Evolutionary conservation across 148 eudicot genomes (phyloP).

Genomic region (Camellia granthamiana): DNA sequence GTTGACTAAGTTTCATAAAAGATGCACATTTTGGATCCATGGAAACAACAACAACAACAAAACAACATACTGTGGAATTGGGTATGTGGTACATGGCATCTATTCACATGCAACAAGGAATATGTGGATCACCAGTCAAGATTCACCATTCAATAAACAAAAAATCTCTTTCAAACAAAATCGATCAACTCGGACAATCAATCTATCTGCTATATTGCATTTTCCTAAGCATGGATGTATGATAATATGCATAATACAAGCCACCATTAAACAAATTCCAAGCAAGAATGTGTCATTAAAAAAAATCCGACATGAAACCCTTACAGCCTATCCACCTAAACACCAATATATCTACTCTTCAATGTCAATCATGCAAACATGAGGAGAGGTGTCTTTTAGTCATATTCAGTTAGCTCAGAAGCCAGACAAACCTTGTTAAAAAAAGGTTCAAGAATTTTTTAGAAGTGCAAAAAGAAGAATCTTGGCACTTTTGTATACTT

Average conservation of each 20-base stretch:
- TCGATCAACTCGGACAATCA: background rate
- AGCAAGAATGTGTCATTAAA: conserved; percentile 9
- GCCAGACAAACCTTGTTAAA: background rate
- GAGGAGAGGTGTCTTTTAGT: conserved; percentile 21
- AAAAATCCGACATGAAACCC: background rate
- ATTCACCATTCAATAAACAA: background rate
- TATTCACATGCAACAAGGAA: background rate
- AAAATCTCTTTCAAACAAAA: background rate
- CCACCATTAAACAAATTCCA: conserved; percentile 3
- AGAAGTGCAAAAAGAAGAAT: conserved; percentile 17
- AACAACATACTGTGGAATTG: too few relatives aligned
- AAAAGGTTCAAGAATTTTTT: conserved; percentile 3
- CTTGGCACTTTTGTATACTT: conserved; percentile 17
- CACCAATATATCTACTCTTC: conserved; percentile 4
- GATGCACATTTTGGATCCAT: background rate
- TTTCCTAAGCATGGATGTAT: conserved; percentile 12
- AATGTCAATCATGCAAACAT: conserved; percentile 32
- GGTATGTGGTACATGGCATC: too few relatives aligned
- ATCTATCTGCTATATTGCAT: background rate
- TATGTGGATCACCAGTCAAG: background rate
- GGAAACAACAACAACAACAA: background rate
- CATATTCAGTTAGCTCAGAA: conserved; percentile 12
- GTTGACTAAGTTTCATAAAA: background rate
- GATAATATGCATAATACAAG: background rate
- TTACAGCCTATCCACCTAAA: conserved; percentile 19